Evolutionary conservation across 2,329 filamentous ascomycete genomes (phyloP).

Genomic region (Westerdykella aurantiaca): DNA sequence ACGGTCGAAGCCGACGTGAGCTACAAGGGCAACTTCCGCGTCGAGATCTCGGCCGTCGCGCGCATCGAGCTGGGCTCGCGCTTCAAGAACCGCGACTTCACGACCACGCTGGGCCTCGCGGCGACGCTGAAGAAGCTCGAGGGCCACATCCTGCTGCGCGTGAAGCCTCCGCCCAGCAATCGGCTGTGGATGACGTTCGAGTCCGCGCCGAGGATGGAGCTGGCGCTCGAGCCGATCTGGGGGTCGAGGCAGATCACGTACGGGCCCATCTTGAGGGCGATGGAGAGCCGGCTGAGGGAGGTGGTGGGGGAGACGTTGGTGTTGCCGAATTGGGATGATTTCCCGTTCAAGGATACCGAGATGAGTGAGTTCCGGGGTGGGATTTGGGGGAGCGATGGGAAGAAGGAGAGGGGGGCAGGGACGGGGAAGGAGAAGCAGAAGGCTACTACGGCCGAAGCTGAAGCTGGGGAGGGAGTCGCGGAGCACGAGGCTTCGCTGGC

Average conservation of each 20-base stretch:
- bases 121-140: slow-evolving; percentile 79
- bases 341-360: slow-evolving; percentile 80
- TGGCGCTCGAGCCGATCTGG: slow-evolving; percentile 92
- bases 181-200: slow-evolving; percentile 95
- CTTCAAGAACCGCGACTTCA: slow-evolving; percentile 87
- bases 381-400: slow-evolving; percentile 56
- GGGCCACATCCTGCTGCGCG: slow-evolving; percentile 75
- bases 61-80: slow-evolving; percentile 83
- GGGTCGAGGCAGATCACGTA: slow-evolving; percentile 95
- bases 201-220: slow-evolving; percentile 86
- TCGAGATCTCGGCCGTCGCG: slow-evolving; percentile 88
- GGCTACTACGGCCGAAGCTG: no score
- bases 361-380: slow-evolving; percentile 77
- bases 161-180: slow-evolving; percentile 95
- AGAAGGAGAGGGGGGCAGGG: not conserved
- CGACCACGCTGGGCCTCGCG: slow-evolving; percentile 65
- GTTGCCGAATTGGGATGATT: slow-evolving; percentile 91
- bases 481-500: not conserved
- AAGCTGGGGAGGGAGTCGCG: no score
- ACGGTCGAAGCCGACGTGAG: slow-evolving; percentile 79
- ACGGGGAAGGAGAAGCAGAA: not conserved
- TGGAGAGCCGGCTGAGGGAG: slow-evolving; percentile 91
- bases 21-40: slow-evolving; percentile 81
- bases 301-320: slow-evolving; percentile 90
- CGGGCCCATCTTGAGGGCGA: slow-evolving; percentile 81